A percentile compares a stretch with the other conserved stretches of the same genome.
Evolutionary conservation across 345 rosid species (phyloP).

Genomic region (Cardamine resedifolia): DNA sequence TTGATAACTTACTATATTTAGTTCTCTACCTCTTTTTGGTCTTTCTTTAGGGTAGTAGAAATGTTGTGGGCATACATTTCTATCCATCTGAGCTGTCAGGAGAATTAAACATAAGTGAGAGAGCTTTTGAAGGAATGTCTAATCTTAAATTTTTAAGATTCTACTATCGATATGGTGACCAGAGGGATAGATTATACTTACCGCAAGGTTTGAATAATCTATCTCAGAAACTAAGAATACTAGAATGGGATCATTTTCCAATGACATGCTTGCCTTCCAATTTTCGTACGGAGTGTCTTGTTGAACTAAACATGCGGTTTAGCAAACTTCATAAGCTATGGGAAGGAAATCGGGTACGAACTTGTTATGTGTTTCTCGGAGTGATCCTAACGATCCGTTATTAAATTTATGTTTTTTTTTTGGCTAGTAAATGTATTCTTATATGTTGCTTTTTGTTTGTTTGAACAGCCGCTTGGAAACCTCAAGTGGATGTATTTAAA

Average conservation of each 20-base stretch:
- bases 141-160: slow-evolving; percentile 9
- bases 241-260: slow-evolving; percentile 10
- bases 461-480: background rate
- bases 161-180: too few relatives aligned
- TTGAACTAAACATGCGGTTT: background rate
- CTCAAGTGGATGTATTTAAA: background rate
- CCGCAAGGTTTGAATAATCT: background rate
- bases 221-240: background rate
- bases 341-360: background rate
- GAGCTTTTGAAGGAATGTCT: slow-evolving; percentile 2
- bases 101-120: background rate
- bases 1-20: too few relatives aligned
- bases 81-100: background rate
- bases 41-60: slow-evolving; percentile 8
- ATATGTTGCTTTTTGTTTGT: background rate
- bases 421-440: too few relatives aligned
- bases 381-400: too few relatives aligned
- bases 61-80: slow-evolving; percentile 13
- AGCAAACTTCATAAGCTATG: slow-evolving; percentile 24
- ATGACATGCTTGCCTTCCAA: slow-evolving; percentile 8
- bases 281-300: background rate
- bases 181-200: background rate
- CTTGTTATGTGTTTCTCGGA: too few relatives aligned
- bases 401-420: too few relatives aligned
- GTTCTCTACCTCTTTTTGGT: too few relatives aligned